Base-by-base conservation (phyloP, 2,329 filamentous ascomycete genomes). In the Cladophialophora psammophila region DNA sequence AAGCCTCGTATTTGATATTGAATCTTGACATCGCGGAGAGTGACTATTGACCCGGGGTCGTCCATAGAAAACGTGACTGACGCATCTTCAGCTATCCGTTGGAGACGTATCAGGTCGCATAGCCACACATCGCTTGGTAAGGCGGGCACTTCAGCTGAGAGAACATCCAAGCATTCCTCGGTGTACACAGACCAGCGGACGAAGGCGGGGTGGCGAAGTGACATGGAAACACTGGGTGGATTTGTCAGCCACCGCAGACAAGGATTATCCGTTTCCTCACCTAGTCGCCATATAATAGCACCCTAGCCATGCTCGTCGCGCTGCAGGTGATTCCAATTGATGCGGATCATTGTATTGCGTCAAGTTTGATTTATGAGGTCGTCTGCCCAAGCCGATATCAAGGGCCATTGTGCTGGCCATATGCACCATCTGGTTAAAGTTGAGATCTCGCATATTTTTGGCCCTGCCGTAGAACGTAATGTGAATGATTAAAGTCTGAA, bases 401-500 rank as follows among this genome's bases (percentile, higher is more conserved):
- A 95, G 88, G 26, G 90, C 90, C 88, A 96, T 91, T 72, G 92
- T 86, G 58, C 89, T 89, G 1, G 91, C 90, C 73, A 92, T 88
- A 76, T 96, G 92, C 52, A 92, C 87, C 71, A 94, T 85, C 80
- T 94, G 91, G 79, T 94, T 96, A 77, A 95, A 96, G 76, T 94
- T 94, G 74, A 94, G 87, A 78, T 95, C 90, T 74, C 95, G 91
- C 66, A 91, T 91, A 72, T 91, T 86, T 71, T 94, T 89, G 0
- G 92, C 92, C n/a, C 92, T 92, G 76, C 88, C 88, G 76, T 96
- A 95, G 91, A 92, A 96, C n/a, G 93, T 85, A 18, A 90, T 87
- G 7, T 88, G 83, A 1, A 96, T 81, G 63, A 92, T 85, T 45
- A 96, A 80, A 1, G 91, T 87, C 78, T 96, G 93, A 12, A 96